A percentile compares a stretch with the other conserved stretches of the same genome.
Conservation (phyloP, 2,329 filamentous ascomycete genomes). For the Nemania serpens region DNA sequence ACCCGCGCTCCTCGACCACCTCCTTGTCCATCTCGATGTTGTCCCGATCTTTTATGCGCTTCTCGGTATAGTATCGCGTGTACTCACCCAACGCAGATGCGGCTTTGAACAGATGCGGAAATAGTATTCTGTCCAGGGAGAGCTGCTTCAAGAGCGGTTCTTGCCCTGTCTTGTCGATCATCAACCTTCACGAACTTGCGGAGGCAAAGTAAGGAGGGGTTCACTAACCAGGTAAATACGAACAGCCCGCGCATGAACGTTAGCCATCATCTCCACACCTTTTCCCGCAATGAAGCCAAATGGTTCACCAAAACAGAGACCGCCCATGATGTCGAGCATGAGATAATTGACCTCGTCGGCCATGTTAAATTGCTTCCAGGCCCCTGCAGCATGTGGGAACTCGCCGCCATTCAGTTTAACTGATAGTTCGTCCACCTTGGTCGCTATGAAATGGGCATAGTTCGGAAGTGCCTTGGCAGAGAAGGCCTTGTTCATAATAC, state of each 20-base stretch:
- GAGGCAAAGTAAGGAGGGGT: no score
- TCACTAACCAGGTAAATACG: constrained; percentile 10
- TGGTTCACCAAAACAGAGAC: constrained; percentile 32
- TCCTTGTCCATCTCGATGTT: neutral
- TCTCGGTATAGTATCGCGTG: constrained; percentile 1
- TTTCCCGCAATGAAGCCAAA: constrained; percentile 28
- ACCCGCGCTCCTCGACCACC: neutral
- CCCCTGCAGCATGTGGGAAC: neutral
- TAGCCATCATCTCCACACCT: neutral
- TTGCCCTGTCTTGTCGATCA: neutral
- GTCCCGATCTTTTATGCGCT: neutral
- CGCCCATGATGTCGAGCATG: constrained; percentile 35
- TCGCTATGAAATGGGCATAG: constrained; percentile 3
- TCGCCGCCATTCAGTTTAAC: neutral
- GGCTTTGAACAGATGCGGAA: neutral
- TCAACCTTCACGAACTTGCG: neutral
- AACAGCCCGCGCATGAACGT: neutral
- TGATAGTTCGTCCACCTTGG: neutral
- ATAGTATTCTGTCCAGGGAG: neutral
- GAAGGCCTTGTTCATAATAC: constrained; percentile 12
- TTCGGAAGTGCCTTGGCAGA: neutral
- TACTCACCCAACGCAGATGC: constrained; percentile 4
- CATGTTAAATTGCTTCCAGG: constrained; percentile 4
- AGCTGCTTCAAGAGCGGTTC: constrained; percentile 6
- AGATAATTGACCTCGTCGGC: constrained; percentile 23